Percentiles rank a stretch among this genome's conserved stretches.
phyloP scores from a whole-genome alignment of 208 protist genomes.

The Leishmania mexicana region DNA sequence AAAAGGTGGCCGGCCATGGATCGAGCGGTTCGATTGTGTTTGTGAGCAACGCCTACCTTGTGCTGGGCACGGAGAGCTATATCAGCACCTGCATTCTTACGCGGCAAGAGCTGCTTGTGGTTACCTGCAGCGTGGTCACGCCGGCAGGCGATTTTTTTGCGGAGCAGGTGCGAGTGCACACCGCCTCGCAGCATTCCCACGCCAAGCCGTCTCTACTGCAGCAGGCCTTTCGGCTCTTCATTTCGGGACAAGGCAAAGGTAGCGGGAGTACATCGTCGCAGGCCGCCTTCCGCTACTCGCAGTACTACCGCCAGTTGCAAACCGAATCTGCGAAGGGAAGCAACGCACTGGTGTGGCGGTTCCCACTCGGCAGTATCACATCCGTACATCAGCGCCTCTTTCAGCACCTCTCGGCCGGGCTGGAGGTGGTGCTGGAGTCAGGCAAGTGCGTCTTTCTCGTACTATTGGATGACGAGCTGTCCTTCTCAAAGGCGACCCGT shows the following conservation, averaged over 20 bases:
- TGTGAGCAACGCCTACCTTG: constrained; percentile 66
- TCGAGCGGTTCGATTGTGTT: constrained; percentile 29
- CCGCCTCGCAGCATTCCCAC: constrained; percentile 39
- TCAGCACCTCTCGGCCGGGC: constrained; percentile 60
- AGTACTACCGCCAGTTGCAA: constrained; percentile 77
- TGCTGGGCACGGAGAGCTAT: constrained; percentile 56
- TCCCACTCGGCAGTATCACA: constrained; percentile 46
- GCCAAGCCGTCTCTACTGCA: constrained; percentile 41
- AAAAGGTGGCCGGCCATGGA: constrained; percentile 40
- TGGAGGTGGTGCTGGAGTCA: constrained; percentile 71
- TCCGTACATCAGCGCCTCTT: constrained; percentile 66
- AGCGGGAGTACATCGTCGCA: constrained; percentile 37
- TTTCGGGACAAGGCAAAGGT: constrained; percentile 24
- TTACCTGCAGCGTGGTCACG: constrained; percentile 70
- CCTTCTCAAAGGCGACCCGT: constrained; percentile 51
- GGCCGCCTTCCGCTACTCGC: constrained; percentile 66
- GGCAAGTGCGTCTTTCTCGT: constrained; percentile 63
- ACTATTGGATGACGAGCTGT: constrained; percentile 64
- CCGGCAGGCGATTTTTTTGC: constrained; percentile 62
- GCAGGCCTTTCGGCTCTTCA: constrained; percentile 51
- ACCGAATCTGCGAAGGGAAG: constrained; percentile 43
- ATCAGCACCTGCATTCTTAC: constrained; percentile 65
- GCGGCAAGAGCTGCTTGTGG: constrained; percentile 53
- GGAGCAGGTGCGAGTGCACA: constrained; percentile 49
- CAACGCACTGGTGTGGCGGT: constrained; percentile 59